These are phyloP conservation scores for Aureobasidium leucospermi DNA, from an alignment of 2,329 filamentous ascomycete genomes.

Conservation along the genomic window DNA sequence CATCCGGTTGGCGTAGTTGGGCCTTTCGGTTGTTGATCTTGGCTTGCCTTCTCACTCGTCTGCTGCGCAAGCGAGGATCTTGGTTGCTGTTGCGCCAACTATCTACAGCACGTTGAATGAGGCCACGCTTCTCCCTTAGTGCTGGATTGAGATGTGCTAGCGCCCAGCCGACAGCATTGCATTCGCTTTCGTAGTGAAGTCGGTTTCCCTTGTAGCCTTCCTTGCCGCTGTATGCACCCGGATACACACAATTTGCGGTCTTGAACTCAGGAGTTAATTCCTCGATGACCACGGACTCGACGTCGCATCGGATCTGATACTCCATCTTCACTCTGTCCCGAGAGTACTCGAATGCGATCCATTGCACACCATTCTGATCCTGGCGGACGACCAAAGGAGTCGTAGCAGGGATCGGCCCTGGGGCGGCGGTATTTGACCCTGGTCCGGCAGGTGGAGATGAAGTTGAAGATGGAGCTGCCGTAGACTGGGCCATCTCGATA, in stretches of 20 bases:
- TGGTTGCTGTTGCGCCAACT: slow-evolving; percentile 99
- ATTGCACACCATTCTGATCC: slow-evolving; percentile 93
- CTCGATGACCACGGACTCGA: slow-evolving; percentile 91
- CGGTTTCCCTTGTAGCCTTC: slow-evolving; percentile 96
- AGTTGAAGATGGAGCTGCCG: slow-evolving; percentile 12
- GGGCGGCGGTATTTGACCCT: slow-evolving; percentile 77
- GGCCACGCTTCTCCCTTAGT: slow-evolving; percentile 82
- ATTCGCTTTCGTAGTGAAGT: slow-evolving; percentile 94
- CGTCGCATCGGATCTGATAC: slow-evolving; percentile 96
- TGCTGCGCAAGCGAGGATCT: slow-evolving; percentile 81
- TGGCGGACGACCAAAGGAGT: slow-evolving; percentile 90
- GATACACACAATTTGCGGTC: slow-evolving; percentile 96
- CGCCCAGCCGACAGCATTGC: slow-evolving; percentile 99
- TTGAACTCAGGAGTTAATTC: slow-evolving; percentile 83
- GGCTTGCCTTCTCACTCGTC: slow-evolving; percentile 87
- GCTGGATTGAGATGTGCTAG: slow-evolving; percentile 87
- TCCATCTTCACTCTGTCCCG: slow-evolving; percentile 98
- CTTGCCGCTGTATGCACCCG: slow-evolving; percentile 86
- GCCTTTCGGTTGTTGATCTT: slow-evolving; percentile 67
- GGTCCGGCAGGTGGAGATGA: slow-evolving; percentile 26
- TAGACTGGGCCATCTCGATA: slow-evolving; percentile 19
- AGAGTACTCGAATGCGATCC: slow-evolving; percentile 98
- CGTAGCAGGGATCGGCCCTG: slow-evolving; percentile 92
- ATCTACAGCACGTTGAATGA: slow-evolving; percentile 95
- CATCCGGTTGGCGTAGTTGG: slow-evolving; percentile 5